Evolutionary conservation across 2,329 filamentous ascomycete genomes (phyloP).

Genomic region (Tolypocladium tundrense): DNA sequence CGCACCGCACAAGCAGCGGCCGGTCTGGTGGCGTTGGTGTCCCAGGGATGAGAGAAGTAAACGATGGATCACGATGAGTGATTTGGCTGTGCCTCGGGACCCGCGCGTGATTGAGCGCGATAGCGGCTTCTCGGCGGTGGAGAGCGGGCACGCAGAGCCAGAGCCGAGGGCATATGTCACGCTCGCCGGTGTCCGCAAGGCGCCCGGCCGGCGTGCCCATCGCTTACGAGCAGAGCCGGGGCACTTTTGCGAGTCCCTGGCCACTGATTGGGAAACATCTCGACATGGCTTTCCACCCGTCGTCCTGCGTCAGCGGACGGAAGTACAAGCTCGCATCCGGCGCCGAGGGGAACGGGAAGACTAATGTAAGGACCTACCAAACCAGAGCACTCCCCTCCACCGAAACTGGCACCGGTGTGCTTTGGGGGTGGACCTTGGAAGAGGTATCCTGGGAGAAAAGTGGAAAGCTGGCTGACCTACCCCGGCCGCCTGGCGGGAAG

Average conservation of each 20-base stretch:
- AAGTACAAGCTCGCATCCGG: slow-evolving; percentile 12
- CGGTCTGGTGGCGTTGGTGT: not conserved
- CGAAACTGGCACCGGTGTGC: slow-evolving; percentile 15
- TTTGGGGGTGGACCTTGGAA: not conserved
- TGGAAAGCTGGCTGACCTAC: not conserved
- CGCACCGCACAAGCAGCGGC: not conserved
- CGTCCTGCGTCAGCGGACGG: slow-evolving; percentile 8
- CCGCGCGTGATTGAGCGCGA: not conserved
- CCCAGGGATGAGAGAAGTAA: not conserved
- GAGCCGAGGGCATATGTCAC: not conserved
- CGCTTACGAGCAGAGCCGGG: not conserved
- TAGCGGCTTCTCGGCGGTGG: not conserved
- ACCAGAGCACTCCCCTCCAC: slow-evolving; percentile 11
- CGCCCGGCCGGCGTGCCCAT: not conserved
- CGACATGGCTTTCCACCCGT: not conserved
- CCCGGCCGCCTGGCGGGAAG: slow-evolving; percentile 1
- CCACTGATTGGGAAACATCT: not conserved
- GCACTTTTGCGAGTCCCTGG: slow-evolving; percentile 1
- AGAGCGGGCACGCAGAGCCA: not conserved
- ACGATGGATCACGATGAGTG: not conserved
- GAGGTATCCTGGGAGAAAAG: not conserved
- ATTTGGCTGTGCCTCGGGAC: not conserved
- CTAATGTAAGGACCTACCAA: slow-evolving; percentile 21
- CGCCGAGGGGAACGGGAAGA: slow-evolving; percentile 18
- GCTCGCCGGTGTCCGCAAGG: not conserved